Base-by-base conservation (phyloP, 2,329 filamentous ascomycete genomes). In the Cadophora luteo-olivacea region DNA sequence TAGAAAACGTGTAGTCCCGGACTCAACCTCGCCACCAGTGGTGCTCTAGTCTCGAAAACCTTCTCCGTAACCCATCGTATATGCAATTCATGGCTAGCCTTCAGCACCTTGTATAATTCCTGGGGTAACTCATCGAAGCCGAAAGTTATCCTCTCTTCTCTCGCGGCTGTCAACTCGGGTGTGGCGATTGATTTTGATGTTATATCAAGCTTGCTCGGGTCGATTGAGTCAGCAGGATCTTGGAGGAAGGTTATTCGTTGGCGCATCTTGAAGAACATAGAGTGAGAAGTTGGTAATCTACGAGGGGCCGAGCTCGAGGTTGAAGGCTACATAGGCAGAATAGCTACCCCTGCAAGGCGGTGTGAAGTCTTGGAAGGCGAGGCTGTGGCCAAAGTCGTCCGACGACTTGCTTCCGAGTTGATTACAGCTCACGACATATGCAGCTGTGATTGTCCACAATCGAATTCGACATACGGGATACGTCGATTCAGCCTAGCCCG, bases 1-100 rank as follows among this genome's bases (percentile, higher is more conserved):
- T 90, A 94, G 75, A 92, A 92, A 32, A 94, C 83, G 82, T 97
- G 94, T 25, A 98, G 82, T 2, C 95, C 95, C 0, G 94, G 90
- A 1, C 93, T 89, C 16, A 94, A 80, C 68, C 92, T 87, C 63
- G 93, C 93, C 54, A 87, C 83, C 75, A 96, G 91, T 1, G 94
- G 94, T 49, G 89, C 84, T 55, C 90, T 82, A 0, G 86, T 82
- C 49, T 86, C 81, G 77, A 90, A 90, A 1, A 84, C 75, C 7
- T 77, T 75, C 2, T 87, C 81, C 16, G 89, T 87, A n/a, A 87
- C 85, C 92, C 94, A 97, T 77, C 91, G 88, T 68, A 97, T 82
- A 79, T 95, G 91, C 52, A 97, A 81, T 78, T 93, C 89, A 74
- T 91, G 87, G 71, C 87, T 88, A 74, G 87, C 83, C 65, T 85